phyloP scores from a whole-genome alignment of 2,329 filamentous ascomycete species.

The Arthroderma uncinatum region DNA sequence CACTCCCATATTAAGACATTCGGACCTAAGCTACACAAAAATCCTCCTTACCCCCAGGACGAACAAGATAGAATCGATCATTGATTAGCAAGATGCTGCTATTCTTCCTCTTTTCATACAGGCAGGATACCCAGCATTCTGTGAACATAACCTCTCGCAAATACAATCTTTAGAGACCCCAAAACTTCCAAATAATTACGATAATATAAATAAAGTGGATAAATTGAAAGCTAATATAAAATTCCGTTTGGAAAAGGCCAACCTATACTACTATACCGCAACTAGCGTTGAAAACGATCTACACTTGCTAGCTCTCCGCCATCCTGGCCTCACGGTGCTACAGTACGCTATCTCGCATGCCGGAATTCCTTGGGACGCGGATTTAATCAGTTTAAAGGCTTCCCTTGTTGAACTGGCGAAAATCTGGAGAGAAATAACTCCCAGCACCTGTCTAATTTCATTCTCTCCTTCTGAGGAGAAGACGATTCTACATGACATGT shows the following conservation, averaged over 20 bases:
- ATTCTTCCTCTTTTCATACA: slow-evolving; percentile 12
- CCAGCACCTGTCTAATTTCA: slow-evolving; percentile 9
- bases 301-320: slow-evolving; percentile 4
- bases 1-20: slow-evolving; percentile 8
- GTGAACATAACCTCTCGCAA: slow-evolving; percentile 7
- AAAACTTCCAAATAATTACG: slow-evolving; percentile 7
- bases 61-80: slow-evolving; percentile 9
- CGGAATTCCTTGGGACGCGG: slow-evolving; percentile 13
- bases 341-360: slow-evolving; percentile 11
- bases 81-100: slow-evolving; percentile 13
- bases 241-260: slow-evolving; percentile 9
- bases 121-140: slow-evolving; percentile 12
- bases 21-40: slow-evolving; percentile 10
- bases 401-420: slow-evolving; percentile 8
- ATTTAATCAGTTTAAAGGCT: slow-evolving; percentile 9
- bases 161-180: slow-evolving; percentile 6
- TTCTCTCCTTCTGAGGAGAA: slow-evolving; percentile 8
- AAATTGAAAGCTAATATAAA: slow-evolving; percentile 5
- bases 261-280: slow-evolving; percentile 11
- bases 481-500: slow-evolving; percentile 3
- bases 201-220: slow-evolving; percentile 1
- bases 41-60: slow-evolving; percentile 10
- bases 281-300: slow-evolving; percentile 9
- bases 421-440: slow-evolving; percentile 7
- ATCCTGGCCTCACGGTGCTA: slow-evolving; percentile 4